Evolutionary conservation across 1,284 basidiomycete species (phyloP).

Genomic region (Ganoderma multipileum): DNA sequence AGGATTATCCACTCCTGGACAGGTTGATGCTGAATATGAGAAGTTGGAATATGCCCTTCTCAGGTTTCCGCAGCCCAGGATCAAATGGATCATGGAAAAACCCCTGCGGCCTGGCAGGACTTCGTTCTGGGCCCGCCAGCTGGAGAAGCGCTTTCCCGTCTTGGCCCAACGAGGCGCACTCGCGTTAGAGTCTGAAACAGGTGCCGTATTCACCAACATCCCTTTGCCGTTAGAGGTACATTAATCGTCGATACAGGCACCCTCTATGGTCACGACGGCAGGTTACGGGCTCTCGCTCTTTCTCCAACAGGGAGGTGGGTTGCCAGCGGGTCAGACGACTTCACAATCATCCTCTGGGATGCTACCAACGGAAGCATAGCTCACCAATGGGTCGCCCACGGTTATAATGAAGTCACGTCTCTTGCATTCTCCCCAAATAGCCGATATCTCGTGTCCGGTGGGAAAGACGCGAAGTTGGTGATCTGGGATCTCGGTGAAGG

Average conservation of each 20-base stretch:
- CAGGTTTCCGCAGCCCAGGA: neutral
- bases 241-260: neutral
- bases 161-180: neutral
- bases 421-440: neutral
- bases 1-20: neutral
- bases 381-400: neutral
- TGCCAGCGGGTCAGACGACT: neutral
- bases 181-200: neutral
- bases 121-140: neutral
- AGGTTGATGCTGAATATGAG: neutral
- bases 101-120: neutral
- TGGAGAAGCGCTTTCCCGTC: neutral
- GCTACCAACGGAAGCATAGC: neutral
- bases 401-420: neutral
- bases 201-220: neutral
- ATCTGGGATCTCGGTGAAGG: neutral
- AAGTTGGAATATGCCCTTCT: neutral
- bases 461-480: neutral
- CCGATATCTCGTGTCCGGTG: neutral
- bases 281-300: neutral
- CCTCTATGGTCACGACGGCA: neutral
- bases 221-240: neutral
- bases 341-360: slow-evolving; percentile 2
- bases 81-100: neutral
- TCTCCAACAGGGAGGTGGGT: neutral